Percentiles rank a stretch among this genome's conserved stretches.
phyloP scores from a whole-genome alignment of 208 protist species.

The Naegleria fowleri region DNA sequence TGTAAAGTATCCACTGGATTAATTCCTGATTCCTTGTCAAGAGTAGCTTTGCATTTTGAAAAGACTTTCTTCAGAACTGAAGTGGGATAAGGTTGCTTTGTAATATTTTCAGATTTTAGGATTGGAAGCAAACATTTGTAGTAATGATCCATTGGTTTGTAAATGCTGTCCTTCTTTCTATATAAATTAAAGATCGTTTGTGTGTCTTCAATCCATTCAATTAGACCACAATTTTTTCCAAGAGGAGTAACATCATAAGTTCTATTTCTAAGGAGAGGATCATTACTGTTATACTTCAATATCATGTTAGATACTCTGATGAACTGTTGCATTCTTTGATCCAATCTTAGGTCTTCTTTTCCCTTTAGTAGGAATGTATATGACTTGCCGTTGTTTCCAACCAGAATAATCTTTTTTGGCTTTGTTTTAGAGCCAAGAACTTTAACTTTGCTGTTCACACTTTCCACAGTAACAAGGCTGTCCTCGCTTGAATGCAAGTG shows the following conservation, averaged over 20 bases:
- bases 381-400: slow-evolving; percentile 42
- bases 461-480: neutral
- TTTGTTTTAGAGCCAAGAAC: slow-evolving; percentile 53
- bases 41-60: neutral
- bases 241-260: slow-evolving; percentile 49
- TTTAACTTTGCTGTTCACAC: neutral
- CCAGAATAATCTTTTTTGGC: slow-evolving; percentile 51
- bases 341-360: slow-evolving; percentile 56
- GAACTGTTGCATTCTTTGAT: slow-evolving; percentile 61
- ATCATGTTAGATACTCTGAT: slow-evolving; percentile 44
- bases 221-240: slow-evolving; percentile 44
- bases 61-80: slow-evolving; percentile 25
- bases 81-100: slow-evolving; percentile 29
- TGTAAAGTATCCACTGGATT: slow-evolving; percentile 32
- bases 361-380: slow-evolving; percentile 58
- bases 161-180: neutral
- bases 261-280: slow-evolving; percentile 27
- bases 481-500: neutral
- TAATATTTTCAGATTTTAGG: slow-evolving; percentile 35
- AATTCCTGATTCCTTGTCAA: slow-evolving; percentile 4
- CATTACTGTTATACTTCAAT: neutral
- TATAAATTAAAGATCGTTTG: slow-evolving; percentile 42
- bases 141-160: slow-evolving; percentile 31
- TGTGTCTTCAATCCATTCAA: slow-evolving; percentile 48
- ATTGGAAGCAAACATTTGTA: slow-evolving; percentile 29